Conservation (phyloP, 495 filamentous ascomycete species). For the Alectoria sarmentosa region DNA sequence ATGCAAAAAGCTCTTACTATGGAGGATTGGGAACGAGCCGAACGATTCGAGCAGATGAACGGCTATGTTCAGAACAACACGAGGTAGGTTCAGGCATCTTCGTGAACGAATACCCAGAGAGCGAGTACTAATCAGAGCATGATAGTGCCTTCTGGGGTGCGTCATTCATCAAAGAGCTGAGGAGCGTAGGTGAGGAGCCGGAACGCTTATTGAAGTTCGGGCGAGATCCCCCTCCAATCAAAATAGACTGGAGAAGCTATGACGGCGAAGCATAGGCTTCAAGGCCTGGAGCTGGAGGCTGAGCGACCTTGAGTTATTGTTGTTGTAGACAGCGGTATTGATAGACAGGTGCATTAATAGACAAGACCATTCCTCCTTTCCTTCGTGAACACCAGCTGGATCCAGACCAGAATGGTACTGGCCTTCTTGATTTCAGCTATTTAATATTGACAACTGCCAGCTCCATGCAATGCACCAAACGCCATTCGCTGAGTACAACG, state of each 20-base stretch:
- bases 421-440: neutral
- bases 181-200: conserved; percentile 40
- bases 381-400: neutral
- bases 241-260: conserved; percentile 23
- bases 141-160: conserved; percentile 93
- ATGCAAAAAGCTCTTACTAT: conserved; percentile 82
- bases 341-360: neutral
- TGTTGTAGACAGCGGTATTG: neutral
- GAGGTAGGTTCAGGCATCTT: conserved; percentile 39
- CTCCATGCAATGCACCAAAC: conserved; percentile 4
- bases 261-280: conserved; percentile 5
- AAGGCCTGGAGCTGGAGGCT: neutral
- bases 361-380: neutral
- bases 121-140: conserved; percentile 17
- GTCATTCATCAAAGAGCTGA: conserved; percentile 82
- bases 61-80: conserved; percentile 88
- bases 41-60: conserved; percentile 74
- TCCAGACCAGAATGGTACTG: neutral
- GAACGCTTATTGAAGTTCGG: conserved; percentile 20
- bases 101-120: neutral
- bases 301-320: neutral
- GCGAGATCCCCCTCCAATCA: conserved; percentile 15
- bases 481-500: neutral
- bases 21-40: conserved; percentile 70
- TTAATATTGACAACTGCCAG: neutral